Evolutionary conservation across 495 filamentous ascomycete species (phyloP), one percentile per base, ranked within the genome.

Genomic region (Trichoderma reesei): DNA sequence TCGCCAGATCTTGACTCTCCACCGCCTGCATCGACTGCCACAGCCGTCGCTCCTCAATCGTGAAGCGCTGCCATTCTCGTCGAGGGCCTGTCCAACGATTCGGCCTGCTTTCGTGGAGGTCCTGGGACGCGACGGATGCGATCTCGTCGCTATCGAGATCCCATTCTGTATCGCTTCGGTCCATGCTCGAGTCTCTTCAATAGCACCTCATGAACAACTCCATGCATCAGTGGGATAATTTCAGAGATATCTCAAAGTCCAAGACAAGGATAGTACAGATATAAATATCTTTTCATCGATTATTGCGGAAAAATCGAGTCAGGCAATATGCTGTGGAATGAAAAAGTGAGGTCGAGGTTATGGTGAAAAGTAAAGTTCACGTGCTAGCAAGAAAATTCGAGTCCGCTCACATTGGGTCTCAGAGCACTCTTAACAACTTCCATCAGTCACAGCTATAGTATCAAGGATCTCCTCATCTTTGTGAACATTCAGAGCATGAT

Each of bases 11-110:
- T 65, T 79, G 74, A 34, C 83, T 80, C 16, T 79, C 73, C 37
- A 81, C 69, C 10, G 83, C 75, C 41, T 86, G 77, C 9, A 93
- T 72, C 31, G 83, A 81, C 3, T 80, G 70, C n/a, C 79, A 79
- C 1, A 86, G 74, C 18, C 76, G 72, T 7, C 86, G 76, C 51
- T 92, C 90, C 3, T 79, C 64, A 16, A 72, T 74, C 11, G 86
- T 92, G 62, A 82, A 73, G 1, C 68, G 69, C 44, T 73, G 70
- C 87, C 89, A 95, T 39, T 85, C 86, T 37, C 78, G 77, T 18
- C 78, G 65, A 1, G 75, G 65, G 7, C 90, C 90, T 7, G 51
- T 70, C 80, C 80, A 84, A 59, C 75, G 73, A 67, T 82, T 84
- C 10, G 80, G 76, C 5, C 78, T 73, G 18, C 71, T 71, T 13